These are phyloP conservation scores for Polyplosphaeria fusca DNA, from an alignment of 495 filamentous ascomycete species.

Conservation along the genomic window DNA sequence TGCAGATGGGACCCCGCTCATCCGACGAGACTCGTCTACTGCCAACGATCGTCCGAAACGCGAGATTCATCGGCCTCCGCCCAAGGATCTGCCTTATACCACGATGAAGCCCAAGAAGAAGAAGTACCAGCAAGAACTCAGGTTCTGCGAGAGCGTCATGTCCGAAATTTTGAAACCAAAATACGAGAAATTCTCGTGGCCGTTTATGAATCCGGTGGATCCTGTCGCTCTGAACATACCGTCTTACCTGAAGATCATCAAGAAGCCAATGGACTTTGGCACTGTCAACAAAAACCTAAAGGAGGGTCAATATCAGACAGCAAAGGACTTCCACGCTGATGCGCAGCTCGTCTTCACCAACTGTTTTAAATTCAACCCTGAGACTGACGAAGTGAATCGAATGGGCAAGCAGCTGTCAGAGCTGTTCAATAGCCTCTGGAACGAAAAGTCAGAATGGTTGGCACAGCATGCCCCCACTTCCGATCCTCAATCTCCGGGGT, in stretches of 20 bases:
- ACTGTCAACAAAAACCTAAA: slow-evolving; percentile 74
- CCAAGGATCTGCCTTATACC: slow-evolving; percentile 80
- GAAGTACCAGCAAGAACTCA: slow-evolving; percentile 83
- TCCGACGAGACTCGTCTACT: slow-evolving; percentile 80
- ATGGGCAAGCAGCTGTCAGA: slow-evolving; percentile 68
- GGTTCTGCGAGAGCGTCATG: slow-evolving; percentile 81
- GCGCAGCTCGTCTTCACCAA: slow-evolving; percentile 81
- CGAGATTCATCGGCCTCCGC: slow-evolving; percentile 86
- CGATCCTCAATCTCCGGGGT: slow-evolving; percentile 46
- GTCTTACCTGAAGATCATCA: slow-evolving; percentile 86
- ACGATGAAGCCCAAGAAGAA: slow-evolving; percentile 83
- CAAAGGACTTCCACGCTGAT: slow-evolving; percentile 82
- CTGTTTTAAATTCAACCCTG: slow-evolving; percentile 86
- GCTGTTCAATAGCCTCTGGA: slow-evolving; percentile 70
- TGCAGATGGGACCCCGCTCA: slow-evolving; percentile 82
- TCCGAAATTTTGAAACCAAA: slow-evolving; percentile 74
- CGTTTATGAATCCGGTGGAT: slow-evolving; percentile 82
- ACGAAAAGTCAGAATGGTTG: slow-evolving; percentile 71
- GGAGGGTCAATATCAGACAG: slow-evolving; percentile 74
- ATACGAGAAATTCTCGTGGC: slow-evolving; percentile 58
- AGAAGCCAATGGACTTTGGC: slow-evolving; percentile 90
- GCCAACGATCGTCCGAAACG: slow-evolving; percentile 79
- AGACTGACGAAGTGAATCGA: slow-evolving; percentile 65
- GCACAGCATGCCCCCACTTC: slow-evolving; percentile 63
- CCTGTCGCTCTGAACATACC: slow-evolving; percentile 94